Evolutionary conservation across 2,329 filamentous ascomycete species (phyloP).

Genomic region (Venturia effusa): DNA sequence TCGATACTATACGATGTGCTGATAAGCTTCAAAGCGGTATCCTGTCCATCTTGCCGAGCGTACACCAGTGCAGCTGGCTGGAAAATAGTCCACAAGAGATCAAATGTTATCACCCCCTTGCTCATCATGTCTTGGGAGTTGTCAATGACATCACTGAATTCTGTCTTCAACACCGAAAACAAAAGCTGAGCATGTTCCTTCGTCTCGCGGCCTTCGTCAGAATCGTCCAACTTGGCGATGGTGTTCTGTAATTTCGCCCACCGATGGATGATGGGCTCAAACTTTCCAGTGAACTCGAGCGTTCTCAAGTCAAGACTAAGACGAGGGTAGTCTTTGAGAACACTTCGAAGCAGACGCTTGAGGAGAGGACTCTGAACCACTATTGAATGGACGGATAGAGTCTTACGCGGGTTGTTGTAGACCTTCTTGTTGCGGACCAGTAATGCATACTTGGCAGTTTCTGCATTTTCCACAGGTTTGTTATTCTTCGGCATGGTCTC

Average conservation of each 20-base stretch:
- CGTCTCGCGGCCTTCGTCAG: slow-evolving; percentile 19
- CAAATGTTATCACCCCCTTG: slow-evolving; percentile 31
- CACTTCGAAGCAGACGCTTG: slow-evolving; percentile 20
- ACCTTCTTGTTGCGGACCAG: slow-evolving; percentile 17
- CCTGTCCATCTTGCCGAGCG: slow-evolving; percentile 22
- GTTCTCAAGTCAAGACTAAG: slow-evolving; percentile 26
- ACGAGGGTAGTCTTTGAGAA: slow-evolving; percentile 23
- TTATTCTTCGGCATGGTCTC: slow-evolving; percentile 7
- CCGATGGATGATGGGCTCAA: slow-evolving; percentile 25
- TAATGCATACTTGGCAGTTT: slow-evolving; percentile 15
- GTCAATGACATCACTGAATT: slow-evolving; percentile 16
- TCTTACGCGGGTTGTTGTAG: slow-evolving; percentile 17
- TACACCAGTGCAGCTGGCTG: slow-evolving; percentile 24
- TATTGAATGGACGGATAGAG: slow-evolving; percentile 20
- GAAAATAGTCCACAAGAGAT: slow-evolving; percentile 34
- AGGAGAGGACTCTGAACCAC: slow-evolving; percentile 25
- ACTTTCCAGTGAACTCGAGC: slow-evolving; percentile 23
- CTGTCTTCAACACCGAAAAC: slow-evolving; percentile 20
- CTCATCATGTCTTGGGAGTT: slow-evolving; percentile 21
- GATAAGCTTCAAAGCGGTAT: slow-evolving; percentile 21
- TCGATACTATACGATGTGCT: slow-evolving; percentile 15
- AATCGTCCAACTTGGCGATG: slow-evolving; percentile 44
- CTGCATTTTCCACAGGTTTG: slow-evolving; percentile 16
- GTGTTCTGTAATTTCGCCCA: slow-evolving; percentile 44
- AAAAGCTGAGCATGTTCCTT: slow-evolving; percentile 23